Evolutionary conservation across 139 green algal genomes (phyloP), one percentile per base, ranked within the genome.

Genomic region (Chlamydomonas incerta): DNA sequence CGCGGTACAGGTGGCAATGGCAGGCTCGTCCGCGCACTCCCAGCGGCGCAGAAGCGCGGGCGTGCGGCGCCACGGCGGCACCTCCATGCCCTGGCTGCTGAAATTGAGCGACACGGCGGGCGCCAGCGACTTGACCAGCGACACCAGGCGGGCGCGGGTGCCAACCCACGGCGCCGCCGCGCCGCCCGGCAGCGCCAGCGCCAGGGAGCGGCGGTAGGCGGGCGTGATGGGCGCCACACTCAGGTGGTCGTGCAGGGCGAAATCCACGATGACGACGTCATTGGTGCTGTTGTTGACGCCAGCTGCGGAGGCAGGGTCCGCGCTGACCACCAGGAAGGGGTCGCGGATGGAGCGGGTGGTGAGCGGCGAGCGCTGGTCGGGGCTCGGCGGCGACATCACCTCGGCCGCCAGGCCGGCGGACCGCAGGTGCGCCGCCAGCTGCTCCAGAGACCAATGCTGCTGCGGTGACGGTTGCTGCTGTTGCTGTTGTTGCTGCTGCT

Each of bases 51-150:
- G 31, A 20, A 85, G 50, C 79, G 79, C 79, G 6, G 31, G 0
- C 47, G 69, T 75, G 79, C 79, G 63, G 79, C 79, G 79, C 79
- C 79, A 85, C 13, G 79, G 79, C 31, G 79, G 79, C 67, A 66
- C 28, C n/a, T 85, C 79, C 79, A 75, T 67, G 65, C 79, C 79
- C 9, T 57, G 47, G 28, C 17, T 20, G 31, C 29, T 57, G 66
- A 85, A 85, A 21, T n/a, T 66, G 60, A 24, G 18, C 60, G 23
- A 23, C 60, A 66, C 18, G 18, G 21, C 47, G 50, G 79, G 47
- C 29, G 29, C 66, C 66, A 75, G 63, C 1, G n/a, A 47, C 26
- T 4, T 47, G 28, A 83, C 63, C 60, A 83, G 77, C 28, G 41
- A 65, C 29, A 46, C 62, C 77, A 83, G 41, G 18, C 77, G 63